These are phyloP conservation scores for Serendipita sp. DNA, from an alignment of 768 basidiomycete genomes.

Conservation along the genomic window DNA sequence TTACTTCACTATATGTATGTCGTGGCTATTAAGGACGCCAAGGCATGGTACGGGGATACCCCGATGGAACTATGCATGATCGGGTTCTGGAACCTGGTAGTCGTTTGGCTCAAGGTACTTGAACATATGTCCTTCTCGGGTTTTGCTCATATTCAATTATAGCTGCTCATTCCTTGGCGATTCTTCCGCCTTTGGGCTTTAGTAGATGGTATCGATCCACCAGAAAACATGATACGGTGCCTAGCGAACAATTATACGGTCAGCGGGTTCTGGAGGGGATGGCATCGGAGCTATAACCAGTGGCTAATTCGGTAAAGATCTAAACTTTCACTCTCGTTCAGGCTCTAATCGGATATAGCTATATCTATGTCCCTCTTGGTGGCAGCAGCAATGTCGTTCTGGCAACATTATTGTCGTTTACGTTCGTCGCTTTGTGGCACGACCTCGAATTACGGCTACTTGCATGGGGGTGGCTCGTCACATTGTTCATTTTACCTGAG, in stretches of 20 bases:
- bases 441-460: constrained; percentile 76
- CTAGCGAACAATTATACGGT: constrained; percentile 95
- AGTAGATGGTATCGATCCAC: constrained; percentile 74
- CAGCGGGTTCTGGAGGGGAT: constrained; percentile 85
- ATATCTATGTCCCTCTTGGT: constrained; percentile 88
- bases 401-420: constrained; percentile 69
- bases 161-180: constrained; percentile 90
- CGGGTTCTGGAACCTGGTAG: constrained; percentile 91
- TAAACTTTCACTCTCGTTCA: not conserved
- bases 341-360: constrained; percentile 30
- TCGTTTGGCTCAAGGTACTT: constrained; percentile 89
- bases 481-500: constrained; percentile 81
- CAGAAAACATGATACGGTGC: constrained; percentile 98
- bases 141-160: not conserved
- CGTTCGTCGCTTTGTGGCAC: constrained; percentile 97
- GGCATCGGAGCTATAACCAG: constrained; percentile 93
- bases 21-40: constrained; percentile 83
- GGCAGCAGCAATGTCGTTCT: constrained; percentile 41
- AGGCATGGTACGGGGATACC: constrained; percentile 63
- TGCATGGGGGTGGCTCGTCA: constrained; percentile 94
- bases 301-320: constrained; percentile 68
- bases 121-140: not conserved
- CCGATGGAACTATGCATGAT: constrained; percentile 78
- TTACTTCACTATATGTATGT: constrained; percentile 92
- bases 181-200: constrained; percentile 95